phyloP scores from a whole-genome alignment of 148 eudicot genomes.

The Cornus suecica region DNA sequence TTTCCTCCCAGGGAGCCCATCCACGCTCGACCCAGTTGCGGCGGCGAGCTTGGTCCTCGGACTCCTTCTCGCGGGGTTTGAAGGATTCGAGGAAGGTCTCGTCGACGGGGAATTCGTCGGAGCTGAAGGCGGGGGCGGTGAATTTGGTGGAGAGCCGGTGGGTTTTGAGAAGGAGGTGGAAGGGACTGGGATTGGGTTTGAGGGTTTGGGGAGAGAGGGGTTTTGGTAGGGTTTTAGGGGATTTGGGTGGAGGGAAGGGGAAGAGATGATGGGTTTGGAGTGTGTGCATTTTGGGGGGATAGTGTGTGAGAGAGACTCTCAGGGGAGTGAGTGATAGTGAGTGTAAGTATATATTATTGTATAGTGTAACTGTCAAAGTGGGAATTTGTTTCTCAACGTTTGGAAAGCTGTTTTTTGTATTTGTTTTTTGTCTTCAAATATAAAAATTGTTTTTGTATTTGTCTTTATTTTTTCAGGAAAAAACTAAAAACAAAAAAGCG shows the following conservation, averaged over 20 bases:
- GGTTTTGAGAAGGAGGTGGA: constrained; percentile 9
- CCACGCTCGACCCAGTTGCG: constrained; percentile 88
- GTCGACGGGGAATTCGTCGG: constrained; percentile 85
- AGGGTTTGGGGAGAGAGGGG: constrained; percentile 28
- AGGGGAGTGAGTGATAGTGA: too few relatives aligned
- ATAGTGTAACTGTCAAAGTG: too few relatives aligned
- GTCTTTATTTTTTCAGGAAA: too few relatives aligned
- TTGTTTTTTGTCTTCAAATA: too few relatives aligned
- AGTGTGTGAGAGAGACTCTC: too few relatives aligned
- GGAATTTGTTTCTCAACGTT: too few relatives aligned
- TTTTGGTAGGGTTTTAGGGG: constrained; percentile 40
- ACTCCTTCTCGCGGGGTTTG: constrained; percentile 55
- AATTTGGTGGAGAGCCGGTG: neutral
- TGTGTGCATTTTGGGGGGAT: constrained; percentile 43
- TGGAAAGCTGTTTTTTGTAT: too few relatives aligned
- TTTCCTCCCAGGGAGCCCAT: constrained; percentile 99
- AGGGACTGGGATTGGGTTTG: constrained; percentile 16
- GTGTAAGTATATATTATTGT: too few relatives aligned
- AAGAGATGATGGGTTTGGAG: constrained; percentile 44
- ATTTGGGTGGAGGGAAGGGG: constrained; percentile 24
- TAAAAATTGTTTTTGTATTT: too few relatives aligned
- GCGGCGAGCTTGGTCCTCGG: constrained; percentile 76
- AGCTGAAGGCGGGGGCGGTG: constrained; percentile 29
- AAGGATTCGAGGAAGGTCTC: constrained; percentile 71
- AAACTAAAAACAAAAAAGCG: too few relatives aligned